Conservation (phyloP, 139 green algal genomes). For the Auxenochlorella protothecoides region DNA sequence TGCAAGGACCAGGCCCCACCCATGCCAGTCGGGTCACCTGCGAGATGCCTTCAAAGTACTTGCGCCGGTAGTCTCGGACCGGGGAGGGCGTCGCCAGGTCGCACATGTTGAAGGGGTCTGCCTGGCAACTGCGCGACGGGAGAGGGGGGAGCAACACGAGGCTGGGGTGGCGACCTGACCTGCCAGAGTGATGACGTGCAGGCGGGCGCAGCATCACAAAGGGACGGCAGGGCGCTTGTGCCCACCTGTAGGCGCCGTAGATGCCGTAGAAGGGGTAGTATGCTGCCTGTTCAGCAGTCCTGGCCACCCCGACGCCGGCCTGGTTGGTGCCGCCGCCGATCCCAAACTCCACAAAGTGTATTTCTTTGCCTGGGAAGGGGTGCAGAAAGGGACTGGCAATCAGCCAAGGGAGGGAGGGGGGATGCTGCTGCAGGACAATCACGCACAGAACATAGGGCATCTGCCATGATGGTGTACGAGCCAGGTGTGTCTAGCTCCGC, state of each 20-base stretch:
- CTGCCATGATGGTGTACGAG: no score
- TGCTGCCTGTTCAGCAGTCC: slow-evolving; percentile 20
- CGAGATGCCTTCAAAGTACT: slow-evolving; percentile 2
- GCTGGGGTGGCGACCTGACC: no score
- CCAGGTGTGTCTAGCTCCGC: background rate
- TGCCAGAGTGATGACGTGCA: background rate
- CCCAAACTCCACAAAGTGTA: slow-evolving; percentile 37
- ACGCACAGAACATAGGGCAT: no score
- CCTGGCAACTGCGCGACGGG: background rate
- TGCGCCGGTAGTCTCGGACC: slow-evolving; percentile 16
- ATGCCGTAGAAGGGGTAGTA: slow-evolving; percentile 31
- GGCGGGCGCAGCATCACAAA: background rate
- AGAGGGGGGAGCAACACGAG: background rate
- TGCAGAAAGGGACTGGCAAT: no score
- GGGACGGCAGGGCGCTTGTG: no score
- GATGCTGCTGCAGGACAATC: no score
- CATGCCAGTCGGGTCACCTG: no score
- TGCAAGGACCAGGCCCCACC: no score
- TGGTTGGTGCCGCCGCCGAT: slow-evolving; percentile 24
- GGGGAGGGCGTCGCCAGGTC: slow-evolving; percentile 1
- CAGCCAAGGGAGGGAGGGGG: no score
- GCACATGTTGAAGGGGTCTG: slow-evolving; percentile 18
- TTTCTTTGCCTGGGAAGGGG: slow-evolving; percentile 7
- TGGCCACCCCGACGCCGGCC: slow-evolving; percentile 16
- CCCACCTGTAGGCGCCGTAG: slow-evolving; percentile 18